A percentile compares a stretch with the other conserved stretches of the same genome.
Evolutionary conservation across 2,329 filamentous ascomycete genomes (phyloP).

Genomic region (Neofusicoccum laricinum): DNA sequence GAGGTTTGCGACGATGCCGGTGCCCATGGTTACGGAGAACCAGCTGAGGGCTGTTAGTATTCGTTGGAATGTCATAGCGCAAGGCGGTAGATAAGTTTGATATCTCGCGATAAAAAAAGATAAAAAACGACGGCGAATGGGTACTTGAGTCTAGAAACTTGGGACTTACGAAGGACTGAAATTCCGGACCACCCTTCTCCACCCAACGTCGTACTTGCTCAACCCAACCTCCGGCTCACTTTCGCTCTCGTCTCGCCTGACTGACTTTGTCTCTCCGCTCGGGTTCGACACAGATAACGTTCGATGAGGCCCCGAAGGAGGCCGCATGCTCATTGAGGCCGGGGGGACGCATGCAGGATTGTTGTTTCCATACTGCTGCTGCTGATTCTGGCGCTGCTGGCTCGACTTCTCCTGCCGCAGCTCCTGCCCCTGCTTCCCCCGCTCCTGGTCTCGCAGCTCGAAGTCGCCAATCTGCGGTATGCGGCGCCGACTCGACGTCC

Average conservation of each 20-base stretch:
- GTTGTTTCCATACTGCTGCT: neutral
- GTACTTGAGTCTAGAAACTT: neutral
- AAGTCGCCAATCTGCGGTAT: neutral
- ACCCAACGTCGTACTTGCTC: constrained; percentile 20
- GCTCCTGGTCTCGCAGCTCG: neutral
- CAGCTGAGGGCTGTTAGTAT: neutral
- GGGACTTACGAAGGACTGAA: constrained; percentile 31
- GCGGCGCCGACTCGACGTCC: constrained; percentile 11
- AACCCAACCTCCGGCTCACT: neutral
- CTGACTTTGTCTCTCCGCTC: neutral
- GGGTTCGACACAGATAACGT: neutral
- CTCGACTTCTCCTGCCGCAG: neutral
- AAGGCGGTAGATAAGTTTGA: neutral
- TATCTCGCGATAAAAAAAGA: no score
- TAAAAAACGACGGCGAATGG: neutral
- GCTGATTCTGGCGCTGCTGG: neutral
- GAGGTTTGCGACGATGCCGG: constrained; percentile 62
- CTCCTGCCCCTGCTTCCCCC: neutral
- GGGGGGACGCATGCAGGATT: constrained; percentile 10
- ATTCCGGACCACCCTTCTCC: constrained; percentile 36
- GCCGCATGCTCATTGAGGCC: neutral
- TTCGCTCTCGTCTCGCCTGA: neutral
- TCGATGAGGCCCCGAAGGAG: neutral
- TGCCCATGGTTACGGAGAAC: constrained; percentile 51
- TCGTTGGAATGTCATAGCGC: neutral